A percentile compares a stretch with the other conserved stretches of the same genome.
These are phyloP conservation scores for Opeltia flavorubescens DNA, from an alignment of 495 filamentous ascomycete genomes.

Conservation along the genomic window DNA sequence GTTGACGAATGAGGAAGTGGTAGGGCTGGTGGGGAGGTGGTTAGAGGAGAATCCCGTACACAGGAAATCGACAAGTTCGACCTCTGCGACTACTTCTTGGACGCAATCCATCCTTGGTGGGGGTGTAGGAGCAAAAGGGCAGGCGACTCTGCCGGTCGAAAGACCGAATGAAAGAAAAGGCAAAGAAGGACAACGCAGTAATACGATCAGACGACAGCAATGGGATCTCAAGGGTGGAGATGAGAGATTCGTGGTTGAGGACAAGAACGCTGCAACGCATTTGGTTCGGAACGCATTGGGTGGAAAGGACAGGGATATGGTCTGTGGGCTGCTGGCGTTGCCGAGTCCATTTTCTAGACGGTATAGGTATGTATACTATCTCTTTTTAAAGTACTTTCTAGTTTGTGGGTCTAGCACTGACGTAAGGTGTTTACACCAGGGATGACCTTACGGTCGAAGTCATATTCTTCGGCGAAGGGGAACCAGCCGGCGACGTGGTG, in stretches of 20 bases:
- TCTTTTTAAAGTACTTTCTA: not conserved
- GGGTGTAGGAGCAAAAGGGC: slow-evolving; percentile 7
- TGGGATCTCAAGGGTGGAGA: slow-evolving; percentile 57
- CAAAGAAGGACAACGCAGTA: slow-evolving; percentile 39
- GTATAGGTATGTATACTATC: slow-evolving; percentile 51
- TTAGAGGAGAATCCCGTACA: slow-evolving; percentile 53
- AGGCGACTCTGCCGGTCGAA: slow-evolving; percentile 39
- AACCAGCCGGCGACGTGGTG: slow-evolving; percentile 46
- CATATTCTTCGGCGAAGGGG: slow-evolving; percentile 87
- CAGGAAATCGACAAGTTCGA: slow-evolving; percentile 20
- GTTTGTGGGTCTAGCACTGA: slow-evolving; percentile 3
- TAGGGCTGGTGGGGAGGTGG: slow-evolving; percentile 94
- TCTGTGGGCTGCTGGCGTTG: slow-evolving; percentile 84
- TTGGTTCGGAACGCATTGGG: slow-evolving; percentile 91
- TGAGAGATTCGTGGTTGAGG: slow-evolving; percentile 80
- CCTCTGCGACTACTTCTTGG: slow-evolving; percentile 26
- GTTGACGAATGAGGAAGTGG: slow-evolving; percentile 96
- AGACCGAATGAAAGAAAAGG: slow-evolving; percentile 27
- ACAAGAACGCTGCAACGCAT: slow-evolving; percentile 94
- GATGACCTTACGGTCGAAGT: slow-evolving; percentile 97
- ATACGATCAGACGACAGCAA: slow-evolving; percentile 73
- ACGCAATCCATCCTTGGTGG: slow-evolving; percentile 34
- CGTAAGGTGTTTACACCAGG: slow-evolving; percentile 24
- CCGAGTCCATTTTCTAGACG: slow-evolving; percentile 80
- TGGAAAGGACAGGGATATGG: slow-evolving; percentile 83